Conservation (phyloP, 495 filamentous ascomycete genomes). For the Immersiella caudata region DNA sequence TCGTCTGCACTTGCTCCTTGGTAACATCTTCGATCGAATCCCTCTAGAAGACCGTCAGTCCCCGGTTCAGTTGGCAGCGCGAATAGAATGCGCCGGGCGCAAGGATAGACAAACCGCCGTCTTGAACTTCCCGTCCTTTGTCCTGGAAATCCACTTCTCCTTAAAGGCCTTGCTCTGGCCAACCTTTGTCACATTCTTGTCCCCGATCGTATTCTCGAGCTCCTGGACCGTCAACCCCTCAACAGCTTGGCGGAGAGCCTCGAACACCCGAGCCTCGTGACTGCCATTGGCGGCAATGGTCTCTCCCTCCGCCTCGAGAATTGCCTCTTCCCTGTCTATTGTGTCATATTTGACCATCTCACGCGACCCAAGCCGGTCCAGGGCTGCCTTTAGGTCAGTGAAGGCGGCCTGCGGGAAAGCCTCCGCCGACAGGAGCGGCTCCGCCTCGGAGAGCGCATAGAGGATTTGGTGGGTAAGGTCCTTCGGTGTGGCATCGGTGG, state of each 20-base stretch:
- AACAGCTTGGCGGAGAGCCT: constrained; percentile 74
- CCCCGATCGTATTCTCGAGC: constrained; percentile 70
- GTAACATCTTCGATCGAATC: constrained; percentile 78
- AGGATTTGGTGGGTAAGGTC: constrained; percentile 69
- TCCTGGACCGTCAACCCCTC: constrained; percentile 81
- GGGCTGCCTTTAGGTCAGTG: constrained; percentile 76
- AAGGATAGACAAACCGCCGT: constrained; percentile 5
- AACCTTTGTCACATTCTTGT: constrained; percentile 81
- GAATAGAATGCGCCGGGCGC: neutral
- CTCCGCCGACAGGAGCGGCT: constrained; percentile 70
- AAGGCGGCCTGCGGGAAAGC: constrained; percentile 75
- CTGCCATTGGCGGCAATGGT: constrained; percentile 81
- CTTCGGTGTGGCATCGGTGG: constrained; percentile 30
- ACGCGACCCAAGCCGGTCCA: constrained; percentile 81
- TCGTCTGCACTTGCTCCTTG: constrained; percentile 67
- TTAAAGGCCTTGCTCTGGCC: constrained; percentile 97
- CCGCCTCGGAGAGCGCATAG: constrained; percentile 64
- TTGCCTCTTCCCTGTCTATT: constrained; percentile 74
- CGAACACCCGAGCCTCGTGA: constrained; percentile 93
- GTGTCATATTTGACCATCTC: constrained; percentile 86
- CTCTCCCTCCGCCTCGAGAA: constrained; percentile 77
- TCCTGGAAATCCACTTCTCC: constrained; percentile 94
- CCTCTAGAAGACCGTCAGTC: constrained; percentile 42
- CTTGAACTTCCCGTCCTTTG: constrained; percentile 57
- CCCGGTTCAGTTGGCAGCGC: neutral